Percentiles rank a stretch among this genome's conserved stretches.
Conservation (phyloP, 2,329 filamentous ascomycete species). For the Macrophomina pseudophaseolina region DNA sequence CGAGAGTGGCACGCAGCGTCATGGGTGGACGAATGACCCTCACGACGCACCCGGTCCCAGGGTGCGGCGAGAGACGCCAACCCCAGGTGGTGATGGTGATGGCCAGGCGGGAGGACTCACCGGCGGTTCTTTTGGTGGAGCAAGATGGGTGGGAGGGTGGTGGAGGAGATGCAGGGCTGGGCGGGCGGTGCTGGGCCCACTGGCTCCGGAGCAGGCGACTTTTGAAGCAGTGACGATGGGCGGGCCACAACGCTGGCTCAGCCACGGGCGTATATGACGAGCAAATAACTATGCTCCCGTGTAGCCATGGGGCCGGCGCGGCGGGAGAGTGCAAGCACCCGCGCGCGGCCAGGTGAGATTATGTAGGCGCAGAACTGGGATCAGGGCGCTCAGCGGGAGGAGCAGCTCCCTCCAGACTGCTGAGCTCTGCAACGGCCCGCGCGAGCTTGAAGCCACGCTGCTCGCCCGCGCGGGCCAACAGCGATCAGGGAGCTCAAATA, state of each 20-base stretch:
- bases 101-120: neutral
- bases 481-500: slow-evolving; percentile 20
- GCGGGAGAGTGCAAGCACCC: slow-evolving; percentile 38
- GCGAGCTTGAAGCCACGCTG: slow-evolving; percentile 28
- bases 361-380: slow-evolving; percentile 33
- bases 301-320: slow-evolving; percentile 30
- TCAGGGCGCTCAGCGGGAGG: slow-evolving; percentile 35
- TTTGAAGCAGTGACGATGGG: slow-evolving; percentile 24
- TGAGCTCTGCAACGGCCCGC: slow-evolving; percentile 48
- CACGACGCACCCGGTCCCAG: neutral
- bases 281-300: slow-evolving; percentile 31
- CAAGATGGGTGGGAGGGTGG: neutral
- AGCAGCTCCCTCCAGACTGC: slow-evolving; percentile 33
- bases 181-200: neutral
- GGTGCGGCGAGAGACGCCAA: neutral
- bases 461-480: slow-evolving; percentile 15
- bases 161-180: neutral
- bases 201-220: slow-evolving; percentile 12
- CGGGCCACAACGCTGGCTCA: slow-evolving; percentile 6
- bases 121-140: neutral
- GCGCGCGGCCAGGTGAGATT: slow-evolving; percentile 36
- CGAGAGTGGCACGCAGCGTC: neutral
- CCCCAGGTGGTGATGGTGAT: neutral
- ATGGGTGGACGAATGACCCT: neutral
- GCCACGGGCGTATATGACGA: slow-evolving; percentile 29